Evolutionary conservation across 108 stramenopile species (phyloP).

Genomic region (Cyclotella choctawhatcheeana): DNA sequence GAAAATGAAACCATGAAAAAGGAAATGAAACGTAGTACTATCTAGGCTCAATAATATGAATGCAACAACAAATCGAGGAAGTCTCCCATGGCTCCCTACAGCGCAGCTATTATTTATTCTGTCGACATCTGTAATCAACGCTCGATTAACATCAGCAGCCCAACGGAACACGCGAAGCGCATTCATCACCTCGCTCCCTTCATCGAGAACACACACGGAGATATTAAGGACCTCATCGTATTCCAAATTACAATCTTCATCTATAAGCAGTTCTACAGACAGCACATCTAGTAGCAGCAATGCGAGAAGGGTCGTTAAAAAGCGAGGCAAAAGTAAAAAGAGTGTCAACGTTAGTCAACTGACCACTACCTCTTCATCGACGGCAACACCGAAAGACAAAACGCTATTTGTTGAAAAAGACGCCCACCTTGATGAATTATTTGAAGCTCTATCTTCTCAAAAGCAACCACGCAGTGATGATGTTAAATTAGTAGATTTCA

Average conservation of each 20-base stretch:
- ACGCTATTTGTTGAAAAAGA: not conserved
- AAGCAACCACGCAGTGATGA: not conserved
- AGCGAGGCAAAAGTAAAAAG: conserved; percentile 4
- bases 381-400: not conserved
- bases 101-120: not conserved
- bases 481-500: conserved; percentile 47
- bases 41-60: too few relatives aligned
- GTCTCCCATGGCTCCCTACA: not conserved
- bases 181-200: not conserved
- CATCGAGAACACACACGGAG: too few relatives aligned
- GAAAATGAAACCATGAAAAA: too few relatives aligned
- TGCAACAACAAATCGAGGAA: too few relatives aligned
- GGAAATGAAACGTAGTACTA: too few relatives aligned
- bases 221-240: too few relatives aligned
- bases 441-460: not conserved
- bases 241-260: not conserved
- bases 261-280: conserved; percentile 6
- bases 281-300: not conserved
- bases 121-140: not conserved
- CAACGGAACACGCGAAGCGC: not conserved
- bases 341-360: not conserved
- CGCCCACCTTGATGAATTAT: not conserved
- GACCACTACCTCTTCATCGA: too few relatives aligned
- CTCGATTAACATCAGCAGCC: not conserved
- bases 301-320: not conserved